Evolutionary conservation across 2,329 filamentous ascomycete genomes (phyloP), one percentile per base, ranked within the genome.

Genomic region (Cladosporium sp.): DNA sequence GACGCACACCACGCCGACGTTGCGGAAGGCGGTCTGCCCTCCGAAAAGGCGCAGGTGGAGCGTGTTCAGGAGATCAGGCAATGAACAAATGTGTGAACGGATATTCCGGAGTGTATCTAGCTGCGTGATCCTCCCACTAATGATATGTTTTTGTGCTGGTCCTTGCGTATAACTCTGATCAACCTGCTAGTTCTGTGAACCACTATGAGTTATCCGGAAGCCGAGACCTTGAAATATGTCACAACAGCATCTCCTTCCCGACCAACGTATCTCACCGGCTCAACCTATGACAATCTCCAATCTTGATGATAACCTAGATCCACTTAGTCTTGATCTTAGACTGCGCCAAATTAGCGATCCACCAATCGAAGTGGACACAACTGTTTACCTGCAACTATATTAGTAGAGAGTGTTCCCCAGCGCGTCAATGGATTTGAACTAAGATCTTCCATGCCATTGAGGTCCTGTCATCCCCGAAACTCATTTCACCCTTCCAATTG

Each of bases 1-100:
- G 76, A 80, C 49, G 67, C 74, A 41, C 74, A 77, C 61, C 77
- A 78, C 44, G 73, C 73, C 28, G 58, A 68, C 24, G 64, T 66
- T 38, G 66, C 55, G 7, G 52, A 68, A 14, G 58, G 12, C 54
- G 30, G 32, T 36, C 49, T 52, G 4, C 12, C 57, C 44, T 55
- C 44, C 12, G 69, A 71, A 59, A 51, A 61, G 30, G 24, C 49
- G 12, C 59, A 68, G 54, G 65, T 64, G n/a, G 67, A 71, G 69
- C 65, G 66, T 77, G 47, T 62, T 14, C 44, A 62, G 59, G 59
- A 62, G 30, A 24, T 62, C 30, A 62, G 44, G 30, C 21, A 18
- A 11, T 60, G 34, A 18, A 30, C 8, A 49, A 12, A 12, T 11
- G 21, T 47, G 24, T 41, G n/a, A 38, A 26, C 8, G 11, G n/a